Evolutionary conservation across 2,329 filamentous ascomycete genomes (phyloP).

Genomic region (Eurotiales sp.): DNA sequence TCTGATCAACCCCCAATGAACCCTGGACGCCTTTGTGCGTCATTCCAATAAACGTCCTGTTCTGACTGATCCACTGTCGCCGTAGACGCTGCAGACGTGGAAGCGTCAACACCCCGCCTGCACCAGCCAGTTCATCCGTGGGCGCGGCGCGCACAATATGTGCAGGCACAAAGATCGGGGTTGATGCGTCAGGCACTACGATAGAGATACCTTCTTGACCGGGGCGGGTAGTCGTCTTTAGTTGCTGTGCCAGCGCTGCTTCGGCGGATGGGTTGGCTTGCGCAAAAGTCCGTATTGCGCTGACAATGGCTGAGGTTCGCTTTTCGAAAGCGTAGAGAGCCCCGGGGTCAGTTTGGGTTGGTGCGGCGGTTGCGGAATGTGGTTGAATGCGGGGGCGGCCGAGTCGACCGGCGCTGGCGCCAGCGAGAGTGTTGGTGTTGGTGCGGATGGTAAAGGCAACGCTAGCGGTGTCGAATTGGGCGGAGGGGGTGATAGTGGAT

Average conservation of each 20-base stretch:
- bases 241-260: conserved; percentile 28
- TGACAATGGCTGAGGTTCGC: conserved; percentile 38
- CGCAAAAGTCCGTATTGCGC: conserved; percentile 40
- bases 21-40: conserved; percentile 34
- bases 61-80: conserved; percentile 46
- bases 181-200: conserved; percentile 28
- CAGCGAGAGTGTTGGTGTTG: conserved; percentile 14
- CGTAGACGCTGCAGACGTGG: conserved; percentile 42
- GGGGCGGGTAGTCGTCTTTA: not conserved
- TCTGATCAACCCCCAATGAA: conserved; percentile 30
- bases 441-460: conserved; percentile 21
- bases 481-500: conserved; percentile 18
- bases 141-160: conserved; percentile 34
- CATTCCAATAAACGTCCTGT: conserved; percentile 36
- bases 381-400: conserved; percentile 30
- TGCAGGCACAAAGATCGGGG: conserved; percentile 34
- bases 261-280: conserved; percentile 36
- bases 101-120: conserved; percentile 38
- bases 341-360: conserved; percentile 35
- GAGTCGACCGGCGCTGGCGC: conserved; percentile 17
- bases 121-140: conserved; percentile 41
- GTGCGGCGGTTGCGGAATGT: conserved; percentile 43
- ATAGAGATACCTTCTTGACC: conserved; percentile 31
- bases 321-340: conserved; percentile 45
- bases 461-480: conserved; percentile 27